phyloP scores from a whole-genome alignment of 495 filamentous ascomycete genomes.

The Penicillium salamii region DNA sequence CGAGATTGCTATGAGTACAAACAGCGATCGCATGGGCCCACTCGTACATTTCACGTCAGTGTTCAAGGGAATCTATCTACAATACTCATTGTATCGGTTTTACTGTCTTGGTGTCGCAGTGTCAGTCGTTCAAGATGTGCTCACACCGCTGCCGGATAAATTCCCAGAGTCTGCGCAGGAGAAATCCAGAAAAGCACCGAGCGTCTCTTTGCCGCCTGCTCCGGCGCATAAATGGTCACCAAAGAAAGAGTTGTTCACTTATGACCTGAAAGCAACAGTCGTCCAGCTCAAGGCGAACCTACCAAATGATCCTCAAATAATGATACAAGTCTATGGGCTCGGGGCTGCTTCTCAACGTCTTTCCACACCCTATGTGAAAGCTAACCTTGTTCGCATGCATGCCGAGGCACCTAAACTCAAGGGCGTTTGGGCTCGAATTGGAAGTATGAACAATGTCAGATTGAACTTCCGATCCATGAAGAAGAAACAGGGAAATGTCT shows the following conservation, averaged over 20 bases:
- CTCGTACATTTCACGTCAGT: slow-evolving; percentile 83
- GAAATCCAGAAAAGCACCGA: slow-evolving; percentile 12
- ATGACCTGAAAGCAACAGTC: slow-evolving; percentile 75
- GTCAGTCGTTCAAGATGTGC: slow-evolving; percentile 71
- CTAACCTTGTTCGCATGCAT: slow-evolving; percentile 77
- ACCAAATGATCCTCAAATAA: slow-evolving; percentile 81
- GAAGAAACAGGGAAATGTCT: slow-evolving; percentile 57
- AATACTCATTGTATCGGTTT: slow-evolving; percentile 92
- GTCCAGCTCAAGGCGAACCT: slow-evolving; percentile 86
- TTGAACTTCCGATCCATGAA: slow-evolving; percentile 75
- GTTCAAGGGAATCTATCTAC: slow-evolving; percentile 70
- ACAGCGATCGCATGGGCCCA: slow-evolving; percentile 80
- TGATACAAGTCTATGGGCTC: slow-evolving; percentile 81
- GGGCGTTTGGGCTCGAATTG: slow-evolving; percentile 76
- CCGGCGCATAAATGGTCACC: slow-evolving; percentile 25
- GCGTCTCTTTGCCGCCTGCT: slow-evolving; percentile 27
- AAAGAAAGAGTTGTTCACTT: slow-evolving; percentile 65
- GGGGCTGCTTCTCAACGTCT: slow-evolving; percentile 83
- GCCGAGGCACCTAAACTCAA: slow-evolving; percentile 79
- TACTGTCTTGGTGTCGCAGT: slow-evolving; percentile 84
- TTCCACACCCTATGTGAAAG: slow-evolving; percentile 71
- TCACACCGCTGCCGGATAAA: slow-evolving; percentile 47
- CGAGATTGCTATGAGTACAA: slow-evolving; percentile 80
- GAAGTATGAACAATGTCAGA: slow-evolving; percentile 76
- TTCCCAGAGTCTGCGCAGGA: slow-evolving; percentile 3